phyloP scores from a whole-genome alignment of 2,329 filamentous ascomycete species.

The Emergomyces orientalis region DNA sequence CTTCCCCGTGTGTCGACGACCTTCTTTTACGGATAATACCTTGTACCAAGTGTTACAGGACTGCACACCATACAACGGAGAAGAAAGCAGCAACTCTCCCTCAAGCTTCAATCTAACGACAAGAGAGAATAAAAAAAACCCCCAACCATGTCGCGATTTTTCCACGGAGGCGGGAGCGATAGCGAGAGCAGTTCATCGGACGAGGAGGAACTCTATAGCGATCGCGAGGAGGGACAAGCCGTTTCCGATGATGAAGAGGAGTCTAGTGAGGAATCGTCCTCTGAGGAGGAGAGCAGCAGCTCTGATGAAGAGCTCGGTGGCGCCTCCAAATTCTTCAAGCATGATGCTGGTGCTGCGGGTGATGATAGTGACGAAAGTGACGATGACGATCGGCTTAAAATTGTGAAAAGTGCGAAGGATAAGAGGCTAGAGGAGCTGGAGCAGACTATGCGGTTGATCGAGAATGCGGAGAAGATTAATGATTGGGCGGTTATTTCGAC shows the following conservation, averaged over 20 bases:
- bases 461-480: conserved; percentile 94
- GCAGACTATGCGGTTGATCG: conserved; percentile 76
- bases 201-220: conserved; percentile 87
- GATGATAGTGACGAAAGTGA: conserved; percentile 73
- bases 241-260: conserved; percentile 44
- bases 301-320: conserved; percentile 52
- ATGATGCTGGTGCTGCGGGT: conserved; percentile 28
- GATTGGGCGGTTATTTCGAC: conserved; percentile 91
- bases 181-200: conserved; percentile 86
- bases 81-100: neutral
- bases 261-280: conserved; percentile 48
- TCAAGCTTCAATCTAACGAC: neutral
- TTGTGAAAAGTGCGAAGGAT: conserved; percentile 96
- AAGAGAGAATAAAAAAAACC: neutral
- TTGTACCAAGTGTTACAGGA: conserved; percentile 20
- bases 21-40: conserved; percentile 21
- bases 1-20: too few relatives aligned
- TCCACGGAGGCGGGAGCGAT: conserved; percentile 91
- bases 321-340: conserved; percentile 75
- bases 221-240: conserved; percentile 51
- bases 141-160: conserved; percentile 84
- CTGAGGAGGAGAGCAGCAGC: conserved; percentile 42
- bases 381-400: conserved; percentile 73
- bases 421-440: conserved; percentile 94
- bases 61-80: conserved; percentile 1